Conservation (phyloP, 176 grass and related monocot genomes). For the Luzula sylvatica region DNA sequence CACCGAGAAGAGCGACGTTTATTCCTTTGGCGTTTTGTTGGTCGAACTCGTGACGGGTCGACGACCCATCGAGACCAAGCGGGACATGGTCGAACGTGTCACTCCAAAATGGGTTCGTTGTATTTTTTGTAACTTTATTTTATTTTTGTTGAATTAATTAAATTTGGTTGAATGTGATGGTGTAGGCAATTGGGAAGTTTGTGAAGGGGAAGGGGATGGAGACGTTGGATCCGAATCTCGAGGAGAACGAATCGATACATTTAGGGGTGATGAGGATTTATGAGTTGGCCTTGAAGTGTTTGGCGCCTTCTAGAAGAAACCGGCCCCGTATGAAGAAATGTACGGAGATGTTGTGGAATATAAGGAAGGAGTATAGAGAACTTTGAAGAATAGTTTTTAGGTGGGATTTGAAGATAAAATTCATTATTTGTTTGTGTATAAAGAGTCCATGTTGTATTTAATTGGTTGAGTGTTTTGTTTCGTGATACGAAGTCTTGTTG, state of each 20-base stretch:
- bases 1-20: slow-evolving; percentile 60
- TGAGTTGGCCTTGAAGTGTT: slow-evolving; percentile 49
- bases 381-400: slow-evolving; percentile 7
- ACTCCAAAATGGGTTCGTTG: slow-evolving; percentile 62
- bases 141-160: not conserved
- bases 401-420: no score
- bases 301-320: slow-evolving; percentile 43
- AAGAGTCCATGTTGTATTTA: no score
- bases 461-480: no score
- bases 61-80: slow-evolving; percentile 45
- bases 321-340: slow-evolving; percentile 61
- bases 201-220: slow-evolving; percentile 39
- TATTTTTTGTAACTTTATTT: not conserved
- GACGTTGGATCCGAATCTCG: slow-evolving; percentile 52
- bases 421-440: no score
- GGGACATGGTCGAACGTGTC: slow-evolving; percentile 38
- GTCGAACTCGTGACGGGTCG: slow-evolving; percentile 59
- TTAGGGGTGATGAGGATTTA: slow-evolving; percentile 47
- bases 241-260: slow-evolving; percentile 29
- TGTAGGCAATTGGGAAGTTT: slow-evolving; percentile 68
- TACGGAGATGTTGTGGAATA: slow-evolving; percentile 61
- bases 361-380: slow-evolving; percentile 68
- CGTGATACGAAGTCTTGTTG: no score
- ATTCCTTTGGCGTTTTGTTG: slow-evolving; percentile 56
- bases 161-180: slow-evolving; percentile 1